Percentiles rank a stretch among this genome's conserved stretches.
Conservation (phyloP, 2,329 filamentous ascomycete genomes). For the Cladosporium sp. region DNA sequence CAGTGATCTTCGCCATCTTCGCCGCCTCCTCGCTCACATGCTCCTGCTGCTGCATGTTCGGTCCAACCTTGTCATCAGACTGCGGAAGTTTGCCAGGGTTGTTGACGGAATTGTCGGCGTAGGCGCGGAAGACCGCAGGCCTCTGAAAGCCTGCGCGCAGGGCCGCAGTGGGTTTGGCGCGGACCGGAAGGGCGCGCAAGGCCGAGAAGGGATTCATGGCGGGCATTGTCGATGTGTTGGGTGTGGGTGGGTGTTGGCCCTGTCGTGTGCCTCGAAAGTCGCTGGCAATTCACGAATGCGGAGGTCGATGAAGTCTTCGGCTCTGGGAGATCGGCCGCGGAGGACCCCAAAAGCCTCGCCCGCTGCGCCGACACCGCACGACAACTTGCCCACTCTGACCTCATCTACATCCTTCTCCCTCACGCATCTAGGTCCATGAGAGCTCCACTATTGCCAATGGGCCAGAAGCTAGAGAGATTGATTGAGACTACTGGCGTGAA, state of each 20-base stretch:
- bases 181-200: conserved; percentile 8
- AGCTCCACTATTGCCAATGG: background rate
- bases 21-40: conserved; percentile 62
- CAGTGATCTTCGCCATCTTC: conserved; percentile 52
- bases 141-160: conserved; percentile 7
- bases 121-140: background rate
- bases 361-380: background rate
- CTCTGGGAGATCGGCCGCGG: background rate
- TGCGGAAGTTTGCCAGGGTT: conserved; percentile 10
- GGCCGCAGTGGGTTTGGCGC: conserved; percentile 1
- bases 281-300: background rate
- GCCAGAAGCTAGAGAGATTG: no score
- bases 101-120: conserved; percentile 11
- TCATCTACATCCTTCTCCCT: conserved; percentile 1
- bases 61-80: conserved; percentile 33
- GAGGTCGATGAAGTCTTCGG: conserved; percentile 7
- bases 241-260: background rate
- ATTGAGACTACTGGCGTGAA: no score
- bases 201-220: conserved; percentile 7
- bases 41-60: conserved; percentile 49
- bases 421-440: background rate
- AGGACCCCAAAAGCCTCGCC: background rate
- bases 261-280: background rate
- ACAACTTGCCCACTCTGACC: conserved; percentile 4
- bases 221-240: conserved; percentile 6